A percentile compares a stretch with the other conserved stretches of the same genome.
These are phyloP conservation scores for Hyaloperonospora arabidopsidis DNA, from an alignment of 352 stramenopile genomes.

Conservation along the genomic window DNA sequence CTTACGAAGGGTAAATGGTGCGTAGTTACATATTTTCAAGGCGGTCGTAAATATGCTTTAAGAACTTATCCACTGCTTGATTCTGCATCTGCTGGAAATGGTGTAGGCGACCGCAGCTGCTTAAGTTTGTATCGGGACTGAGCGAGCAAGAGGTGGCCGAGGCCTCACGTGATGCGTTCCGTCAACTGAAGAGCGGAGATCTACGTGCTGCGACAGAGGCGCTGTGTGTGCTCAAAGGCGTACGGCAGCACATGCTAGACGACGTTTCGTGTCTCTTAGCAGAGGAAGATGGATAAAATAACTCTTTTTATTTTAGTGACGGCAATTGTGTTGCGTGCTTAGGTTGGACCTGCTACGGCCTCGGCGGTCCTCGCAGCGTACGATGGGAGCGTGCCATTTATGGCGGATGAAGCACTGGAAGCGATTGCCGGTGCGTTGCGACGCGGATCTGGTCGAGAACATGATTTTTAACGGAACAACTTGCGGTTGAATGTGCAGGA, in stretches of 20 bases:
- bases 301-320: background rate
- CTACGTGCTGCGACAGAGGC: conserved; percentile 42
- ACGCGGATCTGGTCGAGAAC: conserved; percentile 4
- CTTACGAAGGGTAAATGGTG: conserved; percentile 82
- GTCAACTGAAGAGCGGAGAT: conserved; percentile 19
- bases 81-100: conserved; percentile 1
- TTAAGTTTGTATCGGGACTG: conserved; percentile 58
- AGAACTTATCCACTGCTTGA: conserved; percentile 7
- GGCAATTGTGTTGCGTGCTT: background rate
- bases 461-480: no score
- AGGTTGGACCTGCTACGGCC: conserved; percentile 73
- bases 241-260: conserved; percentile 13
- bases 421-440: conserved; percentile 45
- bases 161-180: conserved; percentile 37
- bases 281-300: no score
- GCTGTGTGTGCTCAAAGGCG: conserved; percentile 60
- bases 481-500: conserved; percentile 15
- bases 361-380: conserved; percentile 68
- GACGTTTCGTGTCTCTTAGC: background rate
- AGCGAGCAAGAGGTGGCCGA: conserved; percentile 37
- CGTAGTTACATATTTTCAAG: background rate
- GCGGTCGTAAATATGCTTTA: background rate
- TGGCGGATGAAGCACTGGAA: conserved; percentile 74
- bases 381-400: conserved; percentile 60
- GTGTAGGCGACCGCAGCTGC: conserved; percentile 55